These are phyloP conservation scores for Pulveroboletus sp. DNA, from an alignment of 768 basidiomycete species.

Conservation along the genomic window DNA sequence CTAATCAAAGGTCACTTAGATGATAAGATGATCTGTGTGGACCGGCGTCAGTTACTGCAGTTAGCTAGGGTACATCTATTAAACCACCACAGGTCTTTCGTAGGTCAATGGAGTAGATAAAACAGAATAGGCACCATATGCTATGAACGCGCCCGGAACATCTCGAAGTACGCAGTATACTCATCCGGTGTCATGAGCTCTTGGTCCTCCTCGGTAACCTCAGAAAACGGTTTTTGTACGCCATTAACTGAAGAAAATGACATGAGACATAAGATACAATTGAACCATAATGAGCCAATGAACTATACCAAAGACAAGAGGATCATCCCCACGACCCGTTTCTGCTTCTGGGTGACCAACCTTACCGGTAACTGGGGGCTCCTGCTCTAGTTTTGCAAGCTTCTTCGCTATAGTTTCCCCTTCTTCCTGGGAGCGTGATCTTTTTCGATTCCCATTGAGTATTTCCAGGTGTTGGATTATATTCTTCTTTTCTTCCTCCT, in stretches of 20 bases:
- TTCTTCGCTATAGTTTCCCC: conserved; percentile 40
- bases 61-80: conserved; percentile 17
- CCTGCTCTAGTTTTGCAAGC: conserved; percentile 39
- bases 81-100: conserved; percentile 1
- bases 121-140: neutral
- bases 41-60: conserved; percentile 1
- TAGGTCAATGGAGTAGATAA: conserved; percentile 12
- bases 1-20: neutral
- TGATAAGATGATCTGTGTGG: neutral
- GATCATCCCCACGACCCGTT: conserved; percentile 39
- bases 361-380: conserved; percentile 19
- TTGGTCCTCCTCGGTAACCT: conserved; percentile 88
- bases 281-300: conserved; percentile 1
- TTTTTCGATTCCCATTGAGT: conserved; percentile 67
- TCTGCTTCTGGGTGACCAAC: neutral
- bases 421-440: conserved; percentile 64
- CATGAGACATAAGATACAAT: neutral
- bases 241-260: conserved; percentile 59
- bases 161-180: conserved; percentile 76
- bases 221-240: conserved; percentile 61
- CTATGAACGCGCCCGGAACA: conserved; percentile 47
- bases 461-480: conserved; percentile 62
- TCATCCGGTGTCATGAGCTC: conserved; percentile 93
- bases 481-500: conserved; percentile 69
- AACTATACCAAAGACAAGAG: conserved; percentile 60